A percentile compares a stretch with the other conserved stretches of the same genome.
These are phyloP conservation scores for Talaromyces sp. DNA, from an alignment of 2,329 filamentous ascomycete species.

Conservation along the genomic window DNA sequence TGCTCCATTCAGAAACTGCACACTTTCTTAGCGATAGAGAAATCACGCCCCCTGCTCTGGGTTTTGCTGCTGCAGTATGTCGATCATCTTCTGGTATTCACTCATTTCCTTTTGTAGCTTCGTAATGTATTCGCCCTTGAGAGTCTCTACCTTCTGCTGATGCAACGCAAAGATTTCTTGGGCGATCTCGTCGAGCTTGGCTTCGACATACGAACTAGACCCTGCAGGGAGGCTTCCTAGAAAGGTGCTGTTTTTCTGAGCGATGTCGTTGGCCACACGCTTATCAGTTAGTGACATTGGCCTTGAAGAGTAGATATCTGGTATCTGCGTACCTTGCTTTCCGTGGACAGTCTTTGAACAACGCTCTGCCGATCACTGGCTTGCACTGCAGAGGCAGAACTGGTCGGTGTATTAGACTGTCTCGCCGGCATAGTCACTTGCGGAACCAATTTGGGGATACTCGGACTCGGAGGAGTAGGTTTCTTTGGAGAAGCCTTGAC, in stretches of 20 bases:
- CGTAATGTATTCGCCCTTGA: slow-evolving; percentile 5
- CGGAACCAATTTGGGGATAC: too few species aligned
- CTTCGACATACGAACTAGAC: background rate
- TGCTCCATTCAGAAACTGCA: too few species aligned
- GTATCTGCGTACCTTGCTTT: background rate
- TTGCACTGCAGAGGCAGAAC: background rate
- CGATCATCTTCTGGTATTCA: slow-evolving; percentile 8
- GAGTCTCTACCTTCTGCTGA: slow-evolving; percentile 4
- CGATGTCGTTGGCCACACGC: background rate
- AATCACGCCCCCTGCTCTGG: background rate
- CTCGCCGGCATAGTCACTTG: background rate
- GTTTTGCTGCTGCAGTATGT: background rate
- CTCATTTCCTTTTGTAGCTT: slow-evolving; percentile 6
- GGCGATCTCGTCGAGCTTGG: background rate
- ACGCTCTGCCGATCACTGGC: background rate
- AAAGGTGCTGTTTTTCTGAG: background rate
- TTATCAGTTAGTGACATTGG: background rate
- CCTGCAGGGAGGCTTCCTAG: background rate
- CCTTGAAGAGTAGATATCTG: background rate
- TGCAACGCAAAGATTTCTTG: background rate
- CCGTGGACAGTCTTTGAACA: background rate
- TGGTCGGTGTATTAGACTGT: background rate
- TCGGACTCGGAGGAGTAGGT: too few species aligned
- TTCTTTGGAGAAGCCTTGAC: too few species aligned
- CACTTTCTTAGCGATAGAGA: too few species aligned